Evolutionary conservation across 352 stramenopile species (phyloP).

Genomic region (Saprolegnia parasitica): DNA sequence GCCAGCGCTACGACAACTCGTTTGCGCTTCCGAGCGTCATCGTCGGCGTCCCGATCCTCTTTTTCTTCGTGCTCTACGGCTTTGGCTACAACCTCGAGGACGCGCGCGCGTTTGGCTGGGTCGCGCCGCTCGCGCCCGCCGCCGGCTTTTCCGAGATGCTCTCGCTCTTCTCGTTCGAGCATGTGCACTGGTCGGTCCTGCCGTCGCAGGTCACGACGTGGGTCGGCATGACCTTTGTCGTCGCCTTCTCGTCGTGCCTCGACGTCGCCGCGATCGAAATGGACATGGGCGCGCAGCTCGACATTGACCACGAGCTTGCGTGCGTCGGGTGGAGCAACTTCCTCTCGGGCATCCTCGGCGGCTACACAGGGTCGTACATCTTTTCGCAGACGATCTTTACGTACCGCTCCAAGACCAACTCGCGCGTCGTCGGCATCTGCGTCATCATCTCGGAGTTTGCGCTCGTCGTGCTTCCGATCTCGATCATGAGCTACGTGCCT

Average conservation of each 20-base stretch:
- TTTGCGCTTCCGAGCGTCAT: slow-evolving; percentile 77
- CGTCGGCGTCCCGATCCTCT: slow-evolving; percentile 82
- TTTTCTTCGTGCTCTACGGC: slow-evolving; percentile 86
- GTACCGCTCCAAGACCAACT: slow-evolving; percentile 88
- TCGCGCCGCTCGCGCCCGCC: slow-evolving; percentile 63
- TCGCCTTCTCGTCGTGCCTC: slow-evolving; percentile 95
- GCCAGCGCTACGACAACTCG: slow-evolving; percentile 71
- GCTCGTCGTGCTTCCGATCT: slow-evolving; percentile 87
- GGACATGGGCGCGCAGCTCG: slow-evolving; percentile 90
- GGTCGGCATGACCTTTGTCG: slow-evolving; percentile 96
- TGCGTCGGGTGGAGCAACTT: slow-evolving; percentile 96
- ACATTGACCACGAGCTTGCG: slow-evolving; percentile 93
- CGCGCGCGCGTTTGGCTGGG: slow-evolving; percentile 87
- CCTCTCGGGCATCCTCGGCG: slow-evolving; percentile 91
- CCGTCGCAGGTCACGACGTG: slow-evolving; percentile 88
- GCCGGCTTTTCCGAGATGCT: slow-evolving; percentile 68
- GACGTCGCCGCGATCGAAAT: slow-evolving; percentile 98
- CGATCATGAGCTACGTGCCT: slow-evolving; percentile 93
- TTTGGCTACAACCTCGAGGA: slow-evolving; percentile 84
- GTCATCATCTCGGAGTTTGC: slow-evolving; percentile 86
- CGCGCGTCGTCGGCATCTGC: slow-evolving; percentile 84
- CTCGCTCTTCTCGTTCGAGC: slow-evolving; percentile 87
- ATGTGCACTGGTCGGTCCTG: slow-evolving; percentile 88
- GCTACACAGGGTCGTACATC: slow-evolving; percentile 98
- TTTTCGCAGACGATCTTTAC: slow-evolving; percentile 99